Evolutionary conservation across 257 asterid genomes (phyloP), one percentile per base, ranked within the genome.

Genomic region (Voacanga thouarsii): DNA sequence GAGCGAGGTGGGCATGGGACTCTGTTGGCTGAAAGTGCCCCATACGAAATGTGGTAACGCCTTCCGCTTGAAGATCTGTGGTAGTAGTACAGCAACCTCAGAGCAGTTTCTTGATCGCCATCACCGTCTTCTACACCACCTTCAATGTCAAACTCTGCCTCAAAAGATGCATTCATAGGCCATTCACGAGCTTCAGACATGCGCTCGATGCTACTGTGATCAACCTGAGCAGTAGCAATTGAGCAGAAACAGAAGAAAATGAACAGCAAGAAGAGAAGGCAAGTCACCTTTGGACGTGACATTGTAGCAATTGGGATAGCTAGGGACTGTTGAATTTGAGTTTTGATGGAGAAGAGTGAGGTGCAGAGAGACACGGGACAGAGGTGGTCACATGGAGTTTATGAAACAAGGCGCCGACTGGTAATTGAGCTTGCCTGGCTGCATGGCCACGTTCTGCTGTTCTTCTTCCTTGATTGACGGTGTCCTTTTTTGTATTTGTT

Each of bases 1-100:
- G 90, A 89, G 24, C 89, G 88, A 61, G 91, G 83, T 41, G 90
- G 93, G 75, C 90, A 87, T 6, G 90, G 89, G 76, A 87, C 76
- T 64, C 89, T 83, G 59, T 89, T 84, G 43, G 91, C 91, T 16
- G 88, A 75, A 44, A 89, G 86, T 55, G 93, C 90, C 12, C 90
- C 91, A 76, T 87, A 89, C 8, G 93, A 89, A 44, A 86, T 89
- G 86, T 87, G 87, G 86, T 84, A 84, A 39, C 33, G 80, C 18
- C 80, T 50, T 12, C 65, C 80, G 84, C 88, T 64, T 49, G 79
- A 33, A 33, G 37, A 45, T 47, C 80, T 9, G n/a, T 67, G 44
- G 80, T 67, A 39, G 69, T 78, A 87, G 80, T 82, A 66, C 33
- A 89, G 85, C 26, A 84, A 77, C 83, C 91, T 83, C 28, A 89